Conservation (phyloP, 352 stramenopile genomes). For the Phytopythium delawarense region DNA sequence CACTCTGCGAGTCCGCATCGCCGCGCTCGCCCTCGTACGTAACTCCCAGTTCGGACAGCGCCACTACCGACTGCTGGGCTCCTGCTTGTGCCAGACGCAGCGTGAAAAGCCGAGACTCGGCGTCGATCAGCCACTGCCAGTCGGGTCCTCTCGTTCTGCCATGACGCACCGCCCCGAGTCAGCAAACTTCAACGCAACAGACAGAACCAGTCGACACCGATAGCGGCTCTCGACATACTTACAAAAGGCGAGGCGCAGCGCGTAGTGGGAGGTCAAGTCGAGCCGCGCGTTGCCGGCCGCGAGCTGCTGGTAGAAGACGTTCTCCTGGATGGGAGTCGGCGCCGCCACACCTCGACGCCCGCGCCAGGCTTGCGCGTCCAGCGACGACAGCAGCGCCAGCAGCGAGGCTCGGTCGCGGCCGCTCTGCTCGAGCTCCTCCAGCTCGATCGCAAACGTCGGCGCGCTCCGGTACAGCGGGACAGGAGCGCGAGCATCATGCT, state of each 20-base stretch:
- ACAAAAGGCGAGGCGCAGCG: conserved; percentile 48
- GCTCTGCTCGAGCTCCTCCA: conserved; percentile 94
- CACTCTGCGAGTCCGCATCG: conserved; percentile 1
- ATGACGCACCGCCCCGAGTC: not conserved
- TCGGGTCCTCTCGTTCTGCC: conserved; percentile 4
- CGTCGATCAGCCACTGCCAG: conserved; percentile 52
- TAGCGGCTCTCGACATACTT: conserved; percentile 22
- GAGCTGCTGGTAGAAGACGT: conserved; percentile 15
- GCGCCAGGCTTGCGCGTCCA: conserved; percentile 5
- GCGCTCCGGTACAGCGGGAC: conserved; percentile 2
- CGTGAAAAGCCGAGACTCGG: conserved; percentile 42
- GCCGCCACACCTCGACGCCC: not conserved
- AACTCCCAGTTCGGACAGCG: conserved; percentile 11
- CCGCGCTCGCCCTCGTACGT: not conserved
- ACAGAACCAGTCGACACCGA: not conserved
- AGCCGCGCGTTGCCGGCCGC: conserved; percentile 11
- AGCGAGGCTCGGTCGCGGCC: conserved; percentile 46
- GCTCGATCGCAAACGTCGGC: conserved; percentile 58
- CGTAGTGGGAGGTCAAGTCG: conserved; percentile 44
- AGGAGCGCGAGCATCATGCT: not conserved
- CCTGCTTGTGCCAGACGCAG: conserved; percentile 14
- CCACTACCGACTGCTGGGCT: conserved; percentile 2
- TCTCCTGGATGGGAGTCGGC: not conserved
- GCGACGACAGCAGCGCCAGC: conserved; percentile 22
- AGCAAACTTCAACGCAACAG: not conserved